Base-by-base conservation (phyloP, 768 basidiomycete species). In the Kwoniella europaea region DNA sequence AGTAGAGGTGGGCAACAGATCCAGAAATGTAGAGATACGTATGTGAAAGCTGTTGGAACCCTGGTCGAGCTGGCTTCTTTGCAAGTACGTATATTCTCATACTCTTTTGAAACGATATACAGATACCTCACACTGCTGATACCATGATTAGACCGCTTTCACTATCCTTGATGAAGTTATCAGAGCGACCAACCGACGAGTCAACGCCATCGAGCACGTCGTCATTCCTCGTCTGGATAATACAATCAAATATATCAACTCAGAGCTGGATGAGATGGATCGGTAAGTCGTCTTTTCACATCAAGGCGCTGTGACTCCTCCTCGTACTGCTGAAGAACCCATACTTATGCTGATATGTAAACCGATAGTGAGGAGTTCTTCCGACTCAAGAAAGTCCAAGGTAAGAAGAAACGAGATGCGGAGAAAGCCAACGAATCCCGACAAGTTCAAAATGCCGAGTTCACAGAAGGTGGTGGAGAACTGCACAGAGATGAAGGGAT, bases 121-220 rank as follows among this genome's bases (percentile, higher is more conserved):
- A 35, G 52, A n/a, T 42, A 57, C 13, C 20, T 12, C 1, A 18
- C 54, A 16, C 24, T 18, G 53, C 29, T 61, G 50, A 66, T 24
- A 24, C 53, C 22, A 22, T 60, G 4, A 35, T 9, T 92, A 98
- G 85, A 98, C 97, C 0, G 97, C 97, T 4, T 99, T 99, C 86
- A 96, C 91, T 68, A 98, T 98, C 75, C 89, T 99, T 46, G 97
- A 99, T 84, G 97, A 98, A 85, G 97, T 98, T 71, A 99, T 99
- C 79, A 92, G 93, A 58, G 94, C 95, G n/a, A 98, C 97, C 46
- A 99, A 98, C 84, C 92, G 97, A 63, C 90, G 97, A 73, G 97
- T 99, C 52, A 99, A 99, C 80, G 97, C 97, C 2, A 96, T 99
- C 74, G 97, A 99, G 78, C 94, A 99, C 82, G 90, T 99, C 74